Conservation (phyloP, 1,284 basidiomycete species). For the Rhodofomes roseus region DNA sequence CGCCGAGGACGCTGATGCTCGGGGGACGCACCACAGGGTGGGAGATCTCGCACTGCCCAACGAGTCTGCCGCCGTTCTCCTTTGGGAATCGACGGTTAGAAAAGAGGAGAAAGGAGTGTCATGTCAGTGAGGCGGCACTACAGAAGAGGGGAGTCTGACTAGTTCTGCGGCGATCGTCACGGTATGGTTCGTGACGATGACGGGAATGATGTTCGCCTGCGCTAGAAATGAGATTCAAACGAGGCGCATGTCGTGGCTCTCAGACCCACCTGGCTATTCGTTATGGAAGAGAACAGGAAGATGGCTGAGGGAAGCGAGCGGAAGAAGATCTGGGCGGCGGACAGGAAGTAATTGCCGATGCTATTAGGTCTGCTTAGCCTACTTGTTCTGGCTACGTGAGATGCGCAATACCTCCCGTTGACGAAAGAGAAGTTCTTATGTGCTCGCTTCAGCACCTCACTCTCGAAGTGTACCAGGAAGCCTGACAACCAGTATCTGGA, state of each 20-base stretch:
- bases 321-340: slow-evolving; percentile 83
- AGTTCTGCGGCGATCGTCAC: slow-evolving; percentile 97
- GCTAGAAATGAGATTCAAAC: slow-evolving; percentile 7
- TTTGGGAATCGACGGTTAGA: slow-evolving; percentile 28
- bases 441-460: slow-evolving; percentile 80
- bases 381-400: neutral
- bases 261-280: slow-evolving; percentile 56
- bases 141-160: slow-evolving; percentile 40
- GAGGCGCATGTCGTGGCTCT: neutral
- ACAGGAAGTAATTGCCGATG: slow-evolving; percentile 87
- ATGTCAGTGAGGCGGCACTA: slow-evolving; percentile 5
- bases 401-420: slow-evolving; percentile 63
- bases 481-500: slow-evolving; percentile 42
- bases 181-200: slow-evolving; percentile 92
- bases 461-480: slow-evolving; percentile 89
- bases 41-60: slow-evolving; percentile 97
- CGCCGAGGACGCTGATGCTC: slow-evolving; percentile 23
- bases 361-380: slow-evolving; percentile 32
- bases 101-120: neutral
- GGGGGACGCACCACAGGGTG: slow-evolving; percentile 64
- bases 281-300: slow-evolving; percentile 92
- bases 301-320: slow-evolving; percentile 91
- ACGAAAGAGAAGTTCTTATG: slow-evolving; percentile 91
- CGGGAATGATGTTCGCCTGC: slow-evolving; percentile 80
- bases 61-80: slow-evolving; percentile 77